A percentile compares a stretch with the other conserved stretches of the same genome.
These are phyloP conservation scores for Diplodia mutila DNA, from an alignment of 2,329 filamentous ascomycete genomes.

Conservation along the genomic window DNA sequence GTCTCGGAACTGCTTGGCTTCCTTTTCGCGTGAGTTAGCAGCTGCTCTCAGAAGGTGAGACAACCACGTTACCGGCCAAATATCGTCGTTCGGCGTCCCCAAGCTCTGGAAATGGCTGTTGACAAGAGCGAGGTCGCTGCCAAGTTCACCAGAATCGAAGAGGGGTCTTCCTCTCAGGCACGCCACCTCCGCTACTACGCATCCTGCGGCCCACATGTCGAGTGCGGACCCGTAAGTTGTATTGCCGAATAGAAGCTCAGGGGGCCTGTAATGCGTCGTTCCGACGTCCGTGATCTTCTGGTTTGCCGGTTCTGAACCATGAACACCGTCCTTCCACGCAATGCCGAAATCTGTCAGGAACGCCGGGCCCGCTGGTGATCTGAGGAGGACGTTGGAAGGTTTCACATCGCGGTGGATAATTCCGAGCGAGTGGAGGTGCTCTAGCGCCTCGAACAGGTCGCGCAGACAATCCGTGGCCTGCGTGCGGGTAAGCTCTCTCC, in stretches of 20 bases:
- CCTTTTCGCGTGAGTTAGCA: constrained; percentile 40
- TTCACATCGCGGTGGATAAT: constrained; percentile 96
- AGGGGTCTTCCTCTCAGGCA: constrained; percentile 61
- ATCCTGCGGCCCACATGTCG: constrained; percentile 89
- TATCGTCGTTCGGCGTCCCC: constrained; percentile 78
- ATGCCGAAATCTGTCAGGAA: constrained; percentile 92
- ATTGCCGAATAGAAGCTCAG: constrained; percentile 87
- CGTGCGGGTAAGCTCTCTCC: constrained; percentile 42
- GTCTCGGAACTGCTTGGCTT: constrained; percentile 73
- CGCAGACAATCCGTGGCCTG: constrained; percentile 58
- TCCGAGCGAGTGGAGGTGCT: constrained; percentile 69
- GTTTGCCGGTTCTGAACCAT: constrained; percentile 63
- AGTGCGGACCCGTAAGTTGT: constrained; percentile 70
- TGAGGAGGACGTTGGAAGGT: constrained; percentile 82
- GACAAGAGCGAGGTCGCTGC: constrained; percentile 88
- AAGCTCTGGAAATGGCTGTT: constrained; percentile 90
- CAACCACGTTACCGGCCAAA: constrained; percentile 70
- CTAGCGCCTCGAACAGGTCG: constrained; percentile 72
- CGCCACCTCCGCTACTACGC: constrained; percentile 78
- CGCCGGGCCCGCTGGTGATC: constrained; percentile 69
- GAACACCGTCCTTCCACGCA: constrained; percentile 70
- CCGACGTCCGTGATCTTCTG: constrained; percentile 90
- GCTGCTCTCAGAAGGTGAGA: neutral
- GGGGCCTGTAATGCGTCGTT: constrained; percentile 86
- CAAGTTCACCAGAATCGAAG: constrained; percentile 87